Evolutionary conservation across 192 early-diverging fungal genomes (phyloP).

Genomic region (Dispira parvispora): DNA sequence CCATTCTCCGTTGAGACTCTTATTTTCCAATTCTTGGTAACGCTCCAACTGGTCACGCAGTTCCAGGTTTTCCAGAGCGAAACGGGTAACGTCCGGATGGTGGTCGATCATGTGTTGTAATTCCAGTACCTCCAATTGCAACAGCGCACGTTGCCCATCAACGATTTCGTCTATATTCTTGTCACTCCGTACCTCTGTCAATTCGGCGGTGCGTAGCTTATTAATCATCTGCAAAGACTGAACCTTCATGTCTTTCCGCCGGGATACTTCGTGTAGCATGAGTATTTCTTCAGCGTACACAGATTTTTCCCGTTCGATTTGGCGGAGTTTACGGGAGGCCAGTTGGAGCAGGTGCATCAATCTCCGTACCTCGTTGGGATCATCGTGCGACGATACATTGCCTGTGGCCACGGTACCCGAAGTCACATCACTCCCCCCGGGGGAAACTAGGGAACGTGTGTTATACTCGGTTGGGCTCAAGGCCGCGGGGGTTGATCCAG

Average conservation of each 20-base stretch:
- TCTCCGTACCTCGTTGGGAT: conserved; percentile 20
- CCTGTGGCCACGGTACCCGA: too few species aligned
- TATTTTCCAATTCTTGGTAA: neutral
- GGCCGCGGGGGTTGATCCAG: neutral
- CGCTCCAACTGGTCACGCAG: conserved; percentile 10
- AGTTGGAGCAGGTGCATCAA: conserved; percentile 24
- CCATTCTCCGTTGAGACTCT: neutral
- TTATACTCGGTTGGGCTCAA: too few species aligned
- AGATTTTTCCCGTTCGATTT: conserved; percentile 30
- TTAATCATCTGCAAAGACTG: conserved; percentile 18
- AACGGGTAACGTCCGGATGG: conserved; percentile 19
- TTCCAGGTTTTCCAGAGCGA: conserved; percentile 9
- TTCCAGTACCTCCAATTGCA: conserved; percentile 16
- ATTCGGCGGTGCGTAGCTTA: conserved; percentile 19
- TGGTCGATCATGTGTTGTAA: conserved; percentile 18
- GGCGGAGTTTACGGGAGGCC: conserved; percentile 29
- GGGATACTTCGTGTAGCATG: conserved; percentile 22
- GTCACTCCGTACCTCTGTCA: conserved; percentile 15
- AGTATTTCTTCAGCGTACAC: conserved; percentile 28
- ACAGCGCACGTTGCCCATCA: conserved; percentile 17
- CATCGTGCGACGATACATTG: too few species aligned
- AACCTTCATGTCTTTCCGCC: conserved; percentile 17
- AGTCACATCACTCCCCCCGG: too few species aligned
- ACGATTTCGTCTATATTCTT: conserved; percentile 14
- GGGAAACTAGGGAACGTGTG: too few species aligned